Evolutionary conservation across 1,284 basidiomycete species (phyloP).

Genomic region (Naganishia sp.): DNA sequence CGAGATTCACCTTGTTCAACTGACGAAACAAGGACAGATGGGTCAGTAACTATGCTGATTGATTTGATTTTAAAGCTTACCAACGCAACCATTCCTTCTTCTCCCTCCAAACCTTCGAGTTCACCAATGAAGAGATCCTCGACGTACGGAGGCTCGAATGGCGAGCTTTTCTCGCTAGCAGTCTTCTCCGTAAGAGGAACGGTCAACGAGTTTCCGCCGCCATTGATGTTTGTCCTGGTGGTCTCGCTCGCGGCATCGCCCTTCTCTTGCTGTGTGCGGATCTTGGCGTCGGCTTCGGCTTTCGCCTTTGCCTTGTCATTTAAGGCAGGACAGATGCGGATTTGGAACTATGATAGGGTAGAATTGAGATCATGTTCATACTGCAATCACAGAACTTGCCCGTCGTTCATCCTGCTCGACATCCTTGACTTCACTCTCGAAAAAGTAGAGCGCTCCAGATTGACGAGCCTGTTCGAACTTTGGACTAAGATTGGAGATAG

Average conservation of each 20-base stretch:
- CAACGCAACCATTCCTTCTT: constrained; percentile 69
- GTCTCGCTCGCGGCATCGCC: constrained; percentile 35
- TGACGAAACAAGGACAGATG: constrained; percentile 9
- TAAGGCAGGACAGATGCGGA: constrained; percentile 76
- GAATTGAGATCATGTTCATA: not conserved
- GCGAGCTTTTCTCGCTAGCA: constrained; percentile 57
- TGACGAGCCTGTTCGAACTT: constrained; percentile 64
- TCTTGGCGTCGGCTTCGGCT: constrained; percentile 38
- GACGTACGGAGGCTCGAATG: constrained; percentile 78
- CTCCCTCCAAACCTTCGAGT: constrained; percentile 64
- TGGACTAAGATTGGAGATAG: constrained; percentile 61
- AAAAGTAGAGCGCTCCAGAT: constrained; percentile 74
- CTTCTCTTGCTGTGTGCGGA: constrained; percentile 11
- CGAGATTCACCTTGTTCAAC: constrained; percentile 40
- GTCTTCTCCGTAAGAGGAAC: constrained; percentile 11
- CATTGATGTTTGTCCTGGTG: constrained; percentile 24
- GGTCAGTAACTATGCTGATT: constrained; percentile 15
- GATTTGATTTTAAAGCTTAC: constrained; percentile 56
- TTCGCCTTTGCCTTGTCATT: constrained; percentile 65
- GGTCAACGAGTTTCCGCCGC: constrained; percentile 35
- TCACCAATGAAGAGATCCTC: constrained; percentile 71
- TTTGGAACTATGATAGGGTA: constrained; percentile 64
- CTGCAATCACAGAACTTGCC: constrained; percentile 53
- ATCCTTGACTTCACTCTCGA: constrained; percentile 65
- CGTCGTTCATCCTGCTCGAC: constrained; percentile 65